phyloP scores from a whole-genome alignment of 1,284 basidiomycete genomes.

The Naganishia cerealis region DNA sequence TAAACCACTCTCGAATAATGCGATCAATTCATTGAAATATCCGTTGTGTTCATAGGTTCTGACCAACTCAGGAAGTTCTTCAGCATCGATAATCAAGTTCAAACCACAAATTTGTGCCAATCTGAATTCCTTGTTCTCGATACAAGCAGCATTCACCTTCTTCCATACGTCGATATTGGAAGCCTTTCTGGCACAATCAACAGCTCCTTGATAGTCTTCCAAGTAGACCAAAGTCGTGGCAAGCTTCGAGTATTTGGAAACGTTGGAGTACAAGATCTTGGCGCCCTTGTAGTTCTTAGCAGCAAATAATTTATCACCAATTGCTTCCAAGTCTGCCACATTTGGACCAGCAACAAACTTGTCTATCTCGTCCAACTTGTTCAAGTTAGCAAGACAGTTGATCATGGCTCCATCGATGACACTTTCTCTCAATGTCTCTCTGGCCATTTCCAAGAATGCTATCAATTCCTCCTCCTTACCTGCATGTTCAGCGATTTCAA shows the following conservation, averaged over 20 bases:
- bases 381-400: conserved; percentile 94
- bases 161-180: conserved; percentile 99
- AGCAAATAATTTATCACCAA: conserved; percentile 99
- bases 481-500: conserved; percentile 92
- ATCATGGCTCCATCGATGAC: conserved; percentile 97
- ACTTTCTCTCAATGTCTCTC: conserved; percentile 93
- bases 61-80: conserved; percentile 81
- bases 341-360: conserved; percentile 99
- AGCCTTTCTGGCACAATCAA: conserved; percentile 97
- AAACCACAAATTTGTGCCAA: conserved; percentile 97
- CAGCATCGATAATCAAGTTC: conserved; percentile 75
- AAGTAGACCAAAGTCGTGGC: conserved; percentile 98
- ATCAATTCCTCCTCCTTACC: conserved; percentile 99
- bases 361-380: conserved; percentile 97
- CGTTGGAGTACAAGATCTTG: conserved; percentile 91
- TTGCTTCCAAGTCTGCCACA: conserved; percentile 90
- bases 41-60: conserved; percentile 86
- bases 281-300: conserved; percentile 97
- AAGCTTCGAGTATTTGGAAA: conserved; percentile 96
- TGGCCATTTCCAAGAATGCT: conserved; percentile 96
- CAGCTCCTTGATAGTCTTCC: conserved; percentile 94
- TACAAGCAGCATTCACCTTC: conserved; percentile 97
- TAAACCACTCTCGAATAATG: conserved; percentile 87
- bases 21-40: conserved; percentile 90
- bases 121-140: conserved; percentile 96